These are phyloP conservation scores for Fusarium sp. DNA, from an alignment of 2,329 filamentous ascomycete genomes.

Conservation along the genomic window DNA sequence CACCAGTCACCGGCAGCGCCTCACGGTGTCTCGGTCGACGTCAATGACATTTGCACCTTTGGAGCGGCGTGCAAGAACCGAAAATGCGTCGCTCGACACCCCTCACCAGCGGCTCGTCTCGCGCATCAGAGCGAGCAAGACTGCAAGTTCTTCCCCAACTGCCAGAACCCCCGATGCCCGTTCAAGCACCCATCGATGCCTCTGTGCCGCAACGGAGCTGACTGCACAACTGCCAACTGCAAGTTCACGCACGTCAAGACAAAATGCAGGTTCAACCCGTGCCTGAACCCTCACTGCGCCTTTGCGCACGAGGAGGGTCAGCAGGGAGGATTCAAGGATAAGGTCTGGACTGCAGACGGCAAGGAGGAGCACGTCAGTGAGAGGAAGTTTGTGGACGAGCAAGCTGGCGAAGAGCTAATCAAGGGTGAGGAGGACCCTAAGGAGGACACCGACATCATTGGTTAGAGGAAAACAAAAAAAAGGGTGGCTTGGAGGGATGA, in stretches of 20 bases:
- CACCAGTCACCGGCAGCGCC: conserved; percentile 94
- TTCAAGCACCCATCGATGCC: conserved; percentile 92
- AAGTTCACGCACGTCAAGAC: conserved; percentile 90
- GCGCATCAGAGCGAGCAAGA: conserved; percentile 86
- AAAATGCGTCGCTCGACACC: conserved; percentile 92
- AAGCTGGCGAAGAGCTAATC: conserved; percentile 76
- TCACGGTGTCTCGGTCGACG: conserved; percentile 80
- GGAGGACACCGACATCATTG: conserved; percentile 55
- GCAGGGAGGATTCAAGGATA: conserved; percentile 84
- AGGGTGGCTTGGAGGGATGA: conserved; percentile 2
- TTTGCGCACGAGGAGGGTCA: conserved; percentile 95
- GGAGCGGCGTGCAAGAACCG: conserved; percentile 95
- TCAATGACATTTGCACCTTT: conserved; percentile 83
- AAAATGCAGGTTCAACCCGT: conserved; percentile 91
- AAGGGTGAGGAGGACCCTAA: conserved; percentile 64
- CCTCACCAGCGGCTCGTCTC: conserved; percentile 84
- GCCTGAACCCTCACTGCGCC: conserved; percentile 86
- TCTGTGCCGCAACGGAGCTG: conserved; percentile 89
- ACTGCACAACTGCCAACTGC: conserved; percentile 85
- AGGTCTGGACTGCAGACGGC: conserved; percentile 82
- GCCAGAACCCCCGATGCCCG: conserved; percentile 85
- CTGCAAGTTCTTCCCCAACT: conserved; percentile 93
- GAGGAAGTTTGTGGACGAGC: conserved; percentile 84
- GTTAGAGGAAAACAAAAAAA: conserved; percentile 30
- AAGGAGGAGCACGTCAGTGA: conserved; percentile 81